Evolutionary conservation across 495 filamentous ascomycete genomes (phyloP).

Genomic region (Penicillium manginii): DNA sequence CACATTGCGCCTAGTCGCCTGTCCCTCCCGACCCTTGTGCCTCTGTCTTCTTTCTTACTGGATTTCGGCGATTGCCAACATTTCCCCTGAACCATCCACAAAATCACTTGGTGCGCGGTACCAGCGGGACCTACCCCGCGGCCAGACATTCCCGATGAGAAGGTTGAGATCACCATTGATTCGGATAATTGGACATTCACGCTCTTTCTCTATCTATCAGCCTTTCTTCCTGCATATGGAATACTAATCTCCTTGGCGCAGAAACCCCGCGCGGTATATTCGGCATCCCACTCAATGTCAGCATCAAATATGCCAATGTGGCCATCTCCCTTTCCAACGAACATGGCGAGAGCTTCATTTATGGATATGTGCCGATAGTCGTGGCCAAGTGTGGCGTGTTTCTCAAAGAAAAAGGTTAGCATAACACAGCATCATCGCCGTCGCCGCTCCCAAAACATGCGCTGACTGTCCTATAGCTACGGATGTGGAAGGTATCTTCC

Average conservation of each 20-base stretch:
- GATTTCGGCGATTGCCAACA: not conserved
- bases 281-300: slow-evolving; percentile 88
- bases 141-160: not conserved
- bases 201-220: no score
- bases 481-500: slow-evolving; percentile 96
- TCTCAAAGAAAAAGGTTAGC: slow-evolving; percentile 93
- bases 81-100: slow-evolving; percentile 6
- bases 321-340: slow-evolving; percentile 94
- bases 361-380: slow-evolving; percentile 98
- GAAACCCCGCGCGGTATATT: slow-evolving; percentile 71
- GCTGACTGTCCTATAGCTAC: slow-evolving; percentile 66
- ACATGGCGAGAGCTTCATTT: slow-evolving; percentile 91
- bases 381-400: slow-evolving; percentile 98
- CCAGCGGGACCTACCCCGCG: not conserved
- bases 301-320: slow-evolving; percentile 98
- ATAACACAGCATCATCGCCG: slow-evolving; percentile 1
- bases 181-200: no score
- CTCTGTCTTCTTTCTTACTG: not conserved
- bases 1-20: not conserved
- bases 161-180: no score
- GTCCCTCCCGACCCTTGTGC: not conserved
- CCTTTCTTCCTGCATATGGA: no score
- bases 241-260: slow-evolving; percentile 8
- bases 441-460: not conserved
- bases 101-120: slow-evolving; percentile 1